Conservation (phyloP, 2,329 filamentous ascomycete species). For the Ceratocystis papillata region DNA sequence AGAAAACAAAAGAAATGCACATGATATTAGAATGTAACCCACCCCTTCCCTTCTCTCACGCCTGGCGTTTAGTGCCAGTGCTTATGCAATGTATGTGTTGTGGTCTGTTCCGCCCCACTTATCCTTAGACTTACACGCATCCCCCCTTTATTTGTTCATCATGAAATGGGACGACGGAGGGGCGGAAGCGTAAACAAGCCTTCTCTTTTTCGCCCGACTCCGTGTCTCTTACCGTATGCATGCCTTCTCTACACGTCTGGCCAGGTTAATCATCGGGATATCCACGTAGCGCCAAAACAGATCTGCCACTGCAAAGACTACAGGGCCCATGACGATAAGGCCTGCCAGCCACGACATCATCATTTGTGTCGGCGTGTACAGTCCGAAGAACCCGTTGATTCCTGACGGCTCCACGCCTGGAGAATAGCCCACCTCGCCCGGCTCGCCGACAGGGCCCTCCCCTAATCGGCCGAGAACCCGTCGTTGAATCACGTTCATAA, state of each 20-base stretch:
- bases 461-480: slow-evolving; percentile 17
- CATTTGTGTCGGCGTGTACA: slow-evolving; percentile 20
- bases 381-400: slow-evolving; percentile 23
- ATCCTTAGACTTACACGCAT: slow-evolving; percentile 3
- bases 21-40: slow-evolving; percentile 1
- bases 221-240: slow-evolving; percentile 5
- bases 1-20: slow-evolving; percentile 12
- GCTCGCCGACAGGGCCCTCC: slow-evolving; percentile 20
- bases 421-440: slow-evolving; percentile 18
- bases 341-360: slow-evolving; percentile 24
- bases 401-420: slow-evolving; percentile 17
- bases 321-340: slow-evolving; percentile 22
- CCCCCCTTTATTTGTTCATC: neutral
- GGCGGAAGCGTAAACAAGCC: neutral
- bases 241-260: slow-evolving; percentile 19
- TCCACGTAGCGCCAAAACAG: slow-evolving; percentile 24
- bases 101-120: neutral
- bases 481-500: slow-evolving; percentile 23
- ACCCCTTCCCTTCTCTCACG: neutral
- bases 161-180: neutral
- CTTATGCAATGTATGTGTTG: neutral
- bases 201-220: neutral
- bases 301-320: slow-evolving; percentile 24
- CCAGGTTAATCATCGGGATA: slow-evolving; percentile 24
- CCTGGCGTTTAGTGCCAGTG: neutral